Evolutionary conservation across 2,329 filamentous ascomycete genomes (phyloP).

Genomic region (Alternaria ethzedia): DNA sequence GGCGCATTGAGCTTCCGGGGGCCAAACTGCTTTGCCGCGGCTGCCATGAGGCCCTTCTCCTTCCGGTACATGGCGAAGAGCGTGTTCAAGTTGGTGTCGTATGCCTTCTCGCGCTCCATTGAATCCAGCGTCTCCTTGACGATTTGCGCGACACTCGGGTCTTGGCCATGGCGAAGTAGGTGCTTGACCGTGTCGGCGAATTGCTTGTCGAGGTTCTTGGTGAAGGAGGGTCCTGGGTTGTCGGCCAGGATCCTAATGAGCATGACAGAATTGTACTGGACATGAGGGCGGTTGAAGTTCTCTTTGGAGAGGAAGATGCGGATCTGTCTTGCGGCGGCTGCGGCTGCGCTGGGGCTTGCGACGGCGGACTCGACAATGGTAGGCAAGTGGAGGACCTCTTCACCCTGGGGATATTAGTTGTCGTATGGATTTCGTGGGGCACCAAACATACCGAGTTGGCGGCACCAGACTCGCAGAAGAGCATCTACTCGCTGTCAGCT

Average conservation of each 20-base stretch:
- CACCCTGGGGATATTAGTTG: constrained; percentile 62
- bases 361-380: constrained; percentile 94
- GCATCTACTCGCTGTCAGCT: constrained; percentile 60
- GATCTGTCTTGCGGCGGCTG: constrained; percentile 79
- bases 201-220: constrained; percentile 84
- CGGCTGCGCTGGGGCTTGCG: constrained; percentile 84
- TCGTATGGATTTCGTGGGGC: neutral
- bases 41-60: constrained; percentile 66
- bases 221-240: constrained; percentile 90
- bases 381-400: constrained; percentile 91
- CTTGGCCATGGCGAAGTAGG: constrained; percentile 72
- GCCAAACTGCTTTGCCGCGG: constrained; percentile 42
- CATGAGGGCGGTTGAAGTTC: constrained; percentile 67
- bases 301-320: constrained; percentile 82
- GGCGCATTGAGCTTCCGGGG: constrained; percentile 55
- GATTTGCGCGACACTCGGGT: constrained; percentile 82
- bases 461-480: constrained; percentile 79
- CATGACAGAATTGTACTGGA: constrained; percentile 97
- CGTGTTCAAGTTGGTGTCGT: constrained; percentile 75
- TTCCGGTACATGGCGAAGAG: constrained; percentile 87
- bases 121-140: constrained; percentile 84
- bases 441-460: constrained; percentile 53
- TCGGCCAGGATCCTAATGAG: constrained; percentile 88
- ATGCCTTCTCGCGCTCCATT: constrained; percentile 73
- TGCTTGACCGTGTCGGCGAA: constrained; percentile 80